A percentile compares a stretch with the other conserved stretches of the same genome.
phyloP scores from a whole-genome alignment of 495 filamentous ascomycete species.

The Penicillium ucsense region DNA sequence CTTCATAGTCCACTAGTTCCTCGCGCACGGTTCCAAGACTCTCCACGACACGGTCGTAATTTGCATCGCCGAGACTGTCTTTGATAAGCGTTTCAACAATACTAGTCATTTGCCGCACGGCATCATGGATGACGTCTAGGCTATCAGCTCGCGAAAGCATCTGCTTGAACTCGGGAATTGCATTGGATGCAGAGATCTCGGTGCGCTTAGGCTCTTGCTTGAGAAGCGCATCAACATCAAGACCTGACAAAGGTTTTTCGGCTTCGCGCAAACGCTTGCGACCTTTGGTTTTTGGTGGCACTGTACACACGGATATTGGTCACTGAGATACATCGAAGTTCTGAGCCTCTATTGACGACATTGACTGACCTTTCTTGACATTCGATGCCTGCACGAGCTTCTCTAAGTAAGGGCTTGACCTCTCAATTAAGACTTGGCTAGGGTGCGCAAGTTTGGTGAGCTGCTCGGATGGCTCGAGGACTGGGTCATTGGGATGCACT shows the following conservation, averaged over 20 bases:
- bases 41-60: slow-evolving; percentile 69
- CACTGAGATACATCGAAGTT: slow-evolving; percentile 73
- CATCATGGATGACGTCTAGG: slow-evolving; percentile 51
- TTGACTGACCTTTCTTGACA: slow-evolving; percentile 68
- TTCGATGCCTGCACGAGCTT: slow-evolving; percentile 58
- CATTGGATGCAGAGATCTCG: slow-evolving; percentile 67
- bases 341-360: slow-evolving; percentile 34
- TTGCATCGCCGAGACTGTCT: slow-evolving; percentile 62
- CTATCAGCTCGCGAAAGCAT: slow-evolving; percentile 54
- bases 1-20: slow-evolving; percentile 65
- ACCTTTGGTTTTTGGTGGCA: slow-evolving; percentile 75
- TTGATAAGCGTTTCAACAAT: slow-evolving; percentile 62
- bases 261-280: slow-evolving; percentile 57
- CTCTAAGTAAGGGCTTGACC: slow-evolving; percentile 45
- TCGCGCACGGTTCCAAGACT: slow-evolving; percentile 68
- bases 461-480: slow-evolving; percentile 57
- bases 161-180: slow-evolving; percentile 89
- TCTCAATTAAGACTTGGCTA: slow-evolving; percentile 52
- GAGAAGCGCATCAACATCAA: slow-evolving; percentile 76
- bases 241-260: slow-evolving; percentile 79
- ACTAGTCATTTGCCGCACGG: slow-evolving; percentile 60
- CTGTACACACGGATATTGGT: slow-evolving; percentile 25
- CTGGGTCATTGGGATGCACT: slow-evolving; percentile 55
- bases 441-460: slow-evolving; percentile 68
- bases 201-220: slow-evolving; percentile 43